Conservation (phyloP, 208 protist genomes). For the Crithidia bombi region DNA sequence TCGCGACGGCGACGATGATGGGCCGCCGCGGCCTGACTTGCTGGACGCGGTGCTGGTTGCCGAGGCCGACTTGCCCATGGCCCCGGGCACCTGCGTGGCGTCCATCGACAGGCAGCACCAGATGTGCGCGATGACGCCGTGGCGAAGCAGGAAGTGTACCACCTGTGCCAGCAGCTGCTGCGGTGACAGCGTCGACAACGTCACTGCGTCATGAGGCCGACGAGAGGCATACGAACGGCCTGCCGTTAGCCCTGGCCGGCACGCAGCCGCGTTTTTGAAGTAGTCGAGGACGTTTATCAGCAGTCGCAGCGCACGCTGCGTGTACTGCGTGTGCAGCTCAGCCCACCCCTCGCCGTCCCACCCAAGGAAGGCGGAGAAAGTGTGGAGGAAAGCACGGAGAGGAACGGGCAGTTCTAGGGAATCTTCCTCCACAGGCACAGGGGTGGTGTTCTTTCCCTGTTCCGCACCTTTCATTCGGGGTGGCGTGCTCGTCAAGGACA, state of each 20-base stretch:
- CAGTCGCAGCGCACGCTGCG: constrained; percentile 12
- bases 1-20: not conserved
- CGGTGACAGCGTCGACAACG: not conserved
- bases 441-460: too few relatives aligned
- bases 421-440: too few relatives aligned
- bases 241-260: not conserved
- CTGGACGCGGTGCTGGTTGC: not conserved
- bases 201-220: too few relatives aligned
- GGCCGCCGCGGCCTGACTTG: not conserved
- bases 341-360: constrained; percentile 29
- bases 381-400: constrained; percentile 13
- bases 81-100: constrained; percentile 13
- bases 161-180: not conserved
- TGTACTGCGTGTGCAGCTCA: constrained; percentile 9
- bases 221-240: too few relatives aligned
- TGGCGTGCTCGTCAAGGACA: not conserved
- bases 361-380: constrained; percentile 18
- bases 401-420: constrained; percentile 9
- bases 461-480: too few relatives aligned
- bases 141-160: not conserved
- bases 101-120: constrained; percentile 29
- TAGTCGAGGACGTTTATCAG: constrained; percentile 9
- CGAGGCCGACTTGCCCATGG: not conserved
- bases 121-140: constrained; percentile 22
- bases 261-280: not conserved